phyloP scores from a whole-genome alignment of 352 stramenopile species.

The Phytophthora lateralis region DNA sequence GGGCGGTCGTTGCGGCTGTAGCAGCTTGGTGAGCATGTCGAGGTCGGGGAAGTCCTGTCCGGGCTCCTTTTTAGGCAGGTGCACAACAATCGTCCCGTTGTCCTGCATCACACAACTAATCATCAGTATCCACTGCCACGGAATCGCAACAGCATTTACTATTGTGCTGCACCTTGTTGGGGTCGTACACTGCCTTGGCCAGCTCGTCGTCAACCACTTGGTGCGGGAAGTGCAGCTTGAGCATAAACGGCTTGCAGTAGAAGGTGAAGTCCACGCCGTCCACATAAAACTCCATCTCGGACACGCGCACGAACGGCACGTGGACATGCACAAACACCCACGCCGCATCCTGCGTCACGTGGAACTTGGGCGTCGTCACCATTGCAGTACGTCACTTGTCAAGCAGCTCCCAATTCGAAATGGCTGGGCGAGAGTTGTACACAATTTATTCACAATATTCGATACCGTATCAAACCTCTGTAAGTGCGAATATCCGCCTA shows the following conservation, averaged over 20 bases:
- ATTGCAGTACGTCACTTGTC: conserved; percentile 35
- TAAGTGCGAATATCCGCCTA: conserved; percentile 14
- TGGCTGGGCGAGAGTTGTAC: conserved; percentile 10
- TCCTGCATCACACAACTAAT: conserved; percentile 51
- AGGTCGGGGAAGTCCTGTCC: conserved; percentile 92
- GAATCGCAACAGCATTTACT: conserved; percentile 4
- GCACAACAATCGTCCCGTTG: conserved; percentile 92
- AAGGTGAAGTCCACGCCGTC: conserved; percentile 93
- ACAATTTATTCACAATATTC: background rate
- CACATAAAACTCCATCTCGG: conserved; percentile 92
- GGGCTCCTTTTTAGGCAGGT: conserved; percentile 89
- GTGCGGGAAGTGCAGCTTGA: conserved; percentile 95
- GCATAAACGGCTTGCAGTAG: conserved; percentile 97
- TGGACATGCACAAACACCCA: conserved; percentile 90
- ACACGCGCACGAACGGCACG: conserved; percentile 91
- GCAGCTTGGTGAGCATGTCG: conserved; percentile 92
- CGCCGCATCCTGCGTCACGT: conserved; percentile 80
- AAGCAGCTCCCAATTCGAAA: conserved; percentile 54
- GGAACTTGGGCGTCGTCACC: conserved; percentile 83
- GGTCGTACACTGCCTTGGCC: conserved; percentile 91
- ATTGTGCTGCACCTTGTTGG: conserved; percentile 66
- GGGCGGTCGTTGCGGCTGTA: conserved; percentile 68
- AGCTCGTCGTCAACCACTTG: conserved; percentile 90
- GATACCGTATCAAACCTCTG: background rate
- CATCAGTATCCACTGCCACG: conserved; percentile 4